These are phyloP conservation scores for Arachis hypogaea DNA, from an alignment of 306 rosid genomes.

Conservation along the genomic window DNA sequence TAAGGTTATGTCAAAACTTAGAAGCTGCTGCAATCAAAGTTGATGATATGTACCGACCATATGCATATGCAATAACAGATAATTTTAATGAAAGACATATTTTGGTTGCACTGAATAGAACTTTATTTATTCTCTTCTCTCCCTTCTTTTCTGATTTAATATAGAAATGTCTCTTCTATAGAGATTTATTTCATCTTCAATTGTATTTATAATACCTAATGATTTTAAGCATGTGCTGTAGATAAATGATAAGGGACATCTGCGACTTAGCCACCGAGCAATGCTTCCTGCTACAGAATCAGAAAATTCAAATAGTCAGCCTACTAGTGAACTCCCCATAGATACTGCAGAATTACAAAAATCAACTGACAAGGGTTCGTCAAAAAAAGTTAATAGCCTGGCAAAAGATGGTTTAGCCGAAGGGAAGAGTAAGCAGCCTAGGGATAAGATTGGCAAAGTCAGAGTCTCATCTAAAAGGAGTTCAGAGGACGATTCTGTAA, in stretches of 20 bases:
- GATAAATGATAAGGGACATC: conserved; percentile 92
- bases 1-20: neutral
- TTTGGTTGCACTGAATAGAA: neutral
- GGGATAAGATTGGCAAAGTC: conserved; percentile 48
- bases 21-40: neutral
- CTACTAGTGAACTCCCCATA: conserved; percentile 45
- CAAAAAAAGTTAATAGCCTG: conserved; percentile 25
- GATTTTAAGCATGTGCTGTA: conserved; percentile 44
- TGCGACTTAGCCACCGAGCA: conserved; percentile 90
- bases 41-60: neutral
- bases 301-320: conserved; percentile 51
- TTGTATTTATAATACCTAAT: conserved; percentile 25
- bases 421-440: conserved; percentile 46
- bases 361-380: conserved; percentile 21
- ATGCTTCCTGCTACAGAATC: conserved; percentile 74
- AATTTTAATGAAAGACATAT: neutral
- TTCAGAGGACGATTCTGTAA: conserved; percentile 48
- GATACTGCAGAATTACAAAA: conserved; percentile 9
- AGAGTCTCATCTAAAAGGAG: conserved; percentile 46
- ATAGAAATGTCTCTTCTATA: neutral
- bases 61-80: neutral
- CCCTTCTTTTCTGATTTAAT: neutral
- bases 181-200: neutral
- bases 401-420: conserved; percentile 37
- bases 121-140: neutral